phyloP scores from a whole-genome alignment of 148 eudicot genomes.

The Rhododendron molle region DNA sequence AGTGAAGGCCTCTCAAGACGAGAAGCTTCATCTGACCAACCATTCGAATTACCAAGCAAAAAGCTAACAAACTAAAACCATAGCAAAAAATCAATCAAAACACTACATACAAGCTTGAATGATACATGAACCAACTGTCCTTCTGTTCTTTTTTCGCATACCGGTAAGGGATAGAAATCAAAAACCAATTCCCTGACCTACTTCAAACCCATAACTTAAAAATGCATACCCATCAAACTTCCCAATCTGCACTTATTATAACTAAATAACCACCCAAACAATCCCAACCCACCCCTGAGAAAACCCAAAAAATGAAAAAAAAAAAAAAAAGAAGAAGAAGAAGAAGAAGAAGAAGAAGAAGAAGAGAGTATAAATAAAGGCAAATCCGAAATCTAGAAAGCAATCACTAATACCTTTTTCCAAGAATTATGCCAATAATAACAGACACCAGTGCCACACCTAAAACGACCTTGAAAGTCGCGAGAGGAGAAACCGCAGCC shows the following conservation, averaged over 20 bases:
- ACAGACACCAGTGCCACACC: conserved; percentile 85
- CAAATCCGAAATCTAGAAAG: conserved; percentile 11
- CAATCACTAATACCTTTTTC: conserved; percentile 60
- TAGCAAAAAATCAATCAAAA: not conserved
- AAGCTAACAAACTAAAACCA: no score
- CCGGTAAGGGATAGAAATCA: not conserved
- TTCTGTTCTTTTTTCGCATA: not conserved
- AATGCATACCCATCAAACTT: not conserved
- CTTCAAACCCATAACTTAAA: not conserved
- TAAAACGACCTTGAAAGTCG: conserved; percentile 52
- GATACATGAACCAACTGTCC: not conserved
- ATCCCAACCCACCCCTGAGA: not conserved
- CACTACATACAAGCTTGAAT: conserved; percentile 1
- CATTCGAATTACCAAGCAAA: not conserved
- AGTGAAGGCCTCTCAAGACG: not conserved
- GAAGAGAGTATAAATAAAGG: not conserved
- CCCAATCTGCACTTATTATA: not conserved
- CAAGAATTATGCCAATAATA: conserved; percentile 74
- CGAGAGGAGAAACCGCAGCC: conserved; percentile 42
- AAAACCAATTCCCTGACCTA: conserved; percentile 1
- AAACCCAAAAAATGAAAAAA: not conserved
- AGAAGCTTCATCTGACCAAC: not conserved
- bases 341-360: not conserved
- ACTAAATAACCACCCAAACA: not conserved
- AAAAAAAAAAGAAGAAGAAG: not conserved